These are phyloP conservation scores for Rosa lucieae DNA, from an alignment of 306 rosid species.

Conservation along the genomic window DNA sequence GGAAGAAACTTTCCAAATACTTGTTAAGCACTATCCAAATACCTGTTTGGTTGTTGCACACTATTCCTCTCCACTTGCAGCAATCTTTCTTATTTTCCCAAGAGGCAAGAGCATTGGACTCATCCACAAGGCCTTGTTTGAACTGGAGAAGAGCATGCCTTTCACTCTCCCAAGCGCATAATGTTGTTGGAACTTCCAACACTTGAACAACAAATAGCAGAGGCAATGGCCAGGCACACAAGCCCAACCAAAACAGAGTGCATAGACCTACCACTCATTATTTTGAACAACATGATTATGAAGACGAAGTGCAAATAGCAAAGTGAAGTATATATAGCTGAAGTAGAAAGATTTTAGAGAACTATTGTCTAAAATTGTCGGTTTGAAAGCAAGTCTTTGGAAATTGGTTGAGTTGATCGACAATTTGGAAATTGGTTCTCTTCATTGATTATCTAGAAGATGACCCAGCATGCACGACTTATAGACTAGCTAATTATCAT, in stretches of 20 bases:
- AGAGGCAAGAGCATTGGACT: background rate
- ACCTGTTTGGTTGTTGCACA: background rate
- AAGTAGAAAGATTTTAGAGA: too few species aligned
- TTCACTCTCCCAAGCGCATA: background rate
- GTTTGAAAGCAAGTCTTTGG: too few species aligned
- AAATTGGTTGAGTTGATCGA: too few species aligned
- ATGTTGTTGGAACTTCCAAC: background rate
- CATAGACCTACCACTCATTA: background rate
- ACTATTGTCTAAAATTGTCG: too few species aligned
- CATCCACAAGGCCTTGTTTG: background rate
- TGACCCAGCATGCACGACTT: too few species aligned
- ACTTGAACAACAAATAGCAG: background rate
- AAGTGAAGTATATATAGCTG: too few species aligned
- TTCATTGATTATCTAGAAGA: too few species aligned
- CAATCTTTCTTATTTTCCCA: background rate
- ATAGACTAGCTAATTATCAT: too few species aligned
- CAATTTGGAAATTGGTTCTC: too few species aligned
- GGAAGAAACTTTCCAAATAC: too few species aligned
- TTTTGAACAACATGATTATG: background rate
- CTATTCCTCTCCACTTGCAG: background rate
- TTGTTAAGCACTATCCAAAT: too few species aligned
- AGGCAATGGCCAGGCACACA: background rate
- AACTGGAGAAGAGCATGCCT: background rate
- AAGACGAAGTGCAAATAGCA: background rate
- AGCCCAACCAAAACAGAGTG: background rate